Evolutionary conservation across 805 yeast genomes (phyloP).

Genomic region (Zygoascus tannicola): DNA sequence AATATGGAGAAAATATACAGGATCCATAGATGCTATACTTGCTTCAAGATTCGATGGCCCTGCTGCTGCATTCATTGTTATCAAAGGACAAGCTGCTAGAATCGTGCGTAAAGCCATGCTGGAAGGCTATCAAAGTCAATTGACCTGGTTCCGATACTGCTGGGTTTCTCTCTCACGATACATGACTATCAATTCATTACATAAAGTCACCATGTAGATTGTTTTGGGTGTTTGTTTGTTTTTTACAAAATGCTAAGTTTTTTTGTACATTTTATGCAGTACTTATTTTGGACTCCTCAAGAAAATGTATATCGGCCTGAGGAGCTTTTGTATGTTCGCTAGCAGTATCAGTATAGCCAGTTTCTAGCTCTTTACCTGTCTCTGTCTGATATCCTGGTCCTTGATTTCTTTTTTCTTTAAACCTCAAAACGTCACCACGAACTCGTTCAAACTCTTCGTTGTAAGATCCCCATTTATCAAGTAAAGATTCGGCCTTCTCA

Average conservation of each 20-base stretch:
- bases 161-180: slow-evolving; percentile 77
- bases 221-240: not conserved
- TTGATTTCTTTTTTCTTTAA: not conserved
- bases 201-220: no score
- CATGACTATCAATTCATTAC: slow-evolving; percentile 52
- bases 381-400: not conserved
- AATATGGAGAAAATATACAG: slow-evolving; percentile 29
- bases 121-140: slow-evolving; percentile 82
- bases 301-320: not conserved
- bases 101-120: slow-evolving; percentile 30
- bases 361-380: not conserved
- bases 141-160: slow-evolving; percentile 90
- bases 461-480: not conserved
- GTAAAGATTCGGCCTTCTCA: not conserved
- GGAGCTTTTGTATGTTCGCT: no score
- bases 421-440: not conserved
- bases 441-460: not conserved
- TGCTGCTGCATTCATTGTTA: slow-evolving; percentile 9
- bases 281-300: not conserved
- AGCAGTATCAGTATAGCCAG: no score
- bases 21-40: slow-evolving; percentile 26
- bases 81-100: slow-evolving; percentile 40
- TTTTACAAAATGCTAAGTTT: no score
- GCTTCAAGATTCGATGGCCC: slow-evolving; percentile 16
- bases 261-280: no score